Base-by-base conservation (phyloP, 208 protist genomes). In the Phytomonas francai region DNA sequence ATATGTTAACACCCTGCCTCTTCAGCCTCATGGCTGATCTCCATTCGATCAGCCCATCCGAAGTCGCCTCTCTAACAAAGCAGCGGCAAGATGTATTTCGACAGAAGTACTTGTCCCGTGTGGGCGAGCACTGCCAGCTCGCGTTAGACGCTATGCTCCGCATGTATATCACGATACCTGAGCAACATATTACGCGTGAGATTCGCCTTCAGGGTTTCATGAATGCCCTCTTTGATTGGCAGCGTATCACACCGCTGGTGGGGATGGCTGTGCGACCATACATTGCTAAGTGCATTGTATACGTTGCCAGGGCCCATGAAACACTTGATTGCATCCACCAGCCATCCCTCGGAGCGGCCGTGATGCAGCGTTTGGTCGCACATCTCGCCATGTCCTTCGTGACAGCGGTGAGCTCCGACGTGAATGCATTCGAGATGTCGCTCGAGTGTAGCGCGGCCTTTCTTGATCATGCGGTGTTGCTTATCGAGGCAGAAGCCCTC, bases 61-160 rank as follows among this genome's bases (percentile, higher is more conserved):
- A 70, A 30, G n/a, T 42, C n/a, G 60, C 59, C 12, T 51, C 71
- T 19, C 36, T 73, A 39, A 63, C 74, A 16, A 59, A 68, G n/a
- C 66, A 45, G 19, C 74, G 81, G 68, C 57, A 68, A 39, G 60
- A 79, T 19, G 71, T 73, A 63, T 92, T 92, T 66, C 68, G 79
- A 8, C 67, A 74, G 59, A 59, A 70, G 11, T 85, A 89, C 58
- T 68, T 95, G 27, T 61, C 83, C 3, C 78, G 73, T 19, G 85
- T 95, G 56, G 80, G 78, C 33, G 89, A 95, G 72, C 87, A 95
- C 78, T 87, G 83, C 61, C 85, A 93, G 73, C 81, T 95, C 11
- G 85, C 80, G 11, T 75, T 95, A 12, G 87, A 93, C 64, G 83
- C 85, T 29, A 90, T 95, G 77, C 72, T 93, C 59, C 73, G 79